Percentiles rank a stretch among this genome's conserved stretches.
Conservation (phyloP, 208 protist species). For the Crithidia mellificae region DNA sequence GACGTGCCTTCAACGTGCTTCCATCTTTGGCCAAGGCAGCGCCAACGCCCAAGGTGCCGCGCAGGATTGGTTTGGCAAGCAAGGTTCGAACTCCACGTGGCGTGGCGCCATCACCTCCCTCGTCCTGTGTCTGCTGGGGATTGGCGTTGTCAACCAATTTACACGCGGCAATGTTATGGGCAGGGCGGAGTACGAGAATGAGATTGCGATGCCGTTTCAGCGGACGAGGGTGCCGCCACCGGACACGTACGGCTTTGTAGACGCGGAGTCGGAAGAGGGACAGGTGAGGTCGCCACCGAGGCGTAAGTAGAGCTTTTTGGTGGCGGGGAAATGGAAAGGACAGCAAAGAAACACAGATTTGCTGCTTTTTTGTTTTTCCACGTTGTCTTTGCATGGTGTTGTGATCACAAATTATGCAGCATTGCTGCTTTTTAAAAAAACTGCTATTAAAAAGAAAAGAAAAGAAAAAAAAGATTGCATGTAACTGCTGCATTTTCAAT, state of each 20-base stretch:
- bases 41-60: slow-evolving; percentile 38
- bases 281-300: not conserved
- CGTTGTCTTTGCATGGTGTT: too few species aligned
- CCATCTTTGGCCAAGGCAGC: slow-evolving; percentile 20
- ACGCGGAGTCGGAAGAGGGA: slow-evolving; percentile 26
- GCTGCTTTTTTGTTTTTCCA: too few species aligned
- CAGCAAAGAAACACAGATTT: not conserved
- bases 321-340: not conserved
- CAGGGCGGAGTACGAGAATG: slow-evolving; percentile 51
- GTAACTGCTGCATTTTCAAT: too few species aligned
- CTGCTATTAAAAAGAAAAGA: too few species aligned
- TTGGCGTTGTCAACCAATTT: slow-evolving; percentile 69
- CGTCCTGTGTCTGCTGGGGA: slow-evolving; percentile 45
- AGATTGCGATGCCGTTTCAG: slow-evolving; percentile 35
- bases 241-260: slow-evolving; percentile 69
- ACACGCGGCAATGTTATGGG: slow-evolving; percentile 71
- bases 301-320: too few species aligned
- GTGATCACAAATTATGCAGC: too few species aligned
- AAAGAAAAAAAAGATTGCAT: too few species aligned
- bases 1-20: slow-evolving; percentile 1
- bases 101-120: slow-evolving; percentile 43
- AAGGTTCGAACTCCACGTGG: slow-evolving; percentile 23
- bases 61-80: slow-evolving; percentile 61
- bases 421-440: too few species aligned
- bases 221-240: slow-evolving; percentile 29